A percentile compares a stretch with the other conserved stretches of the same genome.
phyloP scores from a whole-genome alignment of 345 rosid genomes.

The Bruguiera sexangula region DNA sequence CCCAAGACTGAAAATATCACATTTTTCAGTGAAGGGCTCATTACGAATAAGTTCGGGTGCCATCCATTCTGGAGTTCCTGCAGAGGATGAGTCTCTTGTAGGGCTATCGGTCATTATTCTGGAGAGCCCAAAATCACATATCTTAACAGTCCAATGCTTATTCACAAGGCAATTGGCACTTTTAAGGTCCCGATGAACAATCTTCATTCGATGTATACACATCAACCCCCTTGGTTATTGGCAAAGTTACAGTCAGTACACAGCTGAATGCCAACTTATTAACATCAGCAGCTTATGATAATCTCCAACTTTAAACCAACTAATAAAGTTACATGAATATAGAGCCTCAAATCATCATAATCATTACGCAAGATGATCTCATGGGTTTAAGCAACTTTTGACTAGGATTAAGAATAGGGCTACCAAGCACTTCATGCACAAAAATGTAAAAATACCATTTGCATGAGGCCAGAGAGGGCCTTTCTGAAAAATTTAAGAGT shows the following conservation, averaged over 20 bases:
- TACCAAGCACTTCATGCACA: too few species aligned
- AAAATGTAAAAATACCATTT: too few species aligned
- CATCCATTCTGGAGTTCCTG: slow-evolving; percentile 99
- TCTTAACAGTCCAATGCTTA: slow-evolving; percentile 86
- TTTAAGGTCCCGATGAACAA: slow-evolving; percentile 86
- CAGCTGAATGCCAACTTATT: slow-evolving; percentile 1
- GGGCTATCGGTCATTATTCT: slow-evolving; percentile 68
- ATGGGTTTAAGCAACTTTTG: too few species aligned
- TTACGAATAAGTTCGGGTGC: slow-evolving; percentile 97
- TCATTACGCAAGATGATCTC: too few species aligned
- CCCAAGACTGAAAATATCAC: slow-evolving; percentile 97
- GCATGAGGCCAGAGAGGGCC: too few species aligned
- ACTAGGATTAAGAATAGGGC: too few species aligned
- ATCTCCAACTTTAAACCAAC: too few species aligned
- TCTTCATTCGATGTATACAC: slow-evolving; percentile 97
- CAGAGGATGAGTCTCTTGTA: slow-evolving; percentile 75
- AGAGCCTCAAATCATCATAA: too few species aligned
- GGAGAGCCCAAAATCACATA: slow-evolving; percentile 97
- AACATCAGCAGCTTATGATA: too few species aligned
- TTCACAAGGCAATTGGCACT: slow-evolving; percentile 89
- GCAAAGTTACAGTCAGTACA: slow-evolving; percentile 11
- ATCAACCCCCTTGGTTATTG: slow-evolving; percentile 74
- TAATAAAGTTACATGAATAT: too few species aligned
- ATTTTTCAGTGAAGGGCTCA: slow-evolving; percentile 89
- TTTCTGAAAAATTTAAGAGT: too few species aligned